Base-by-base conservation (phyloP, 345 rosid species). In the Lumnitzera racemosa region DNA sequence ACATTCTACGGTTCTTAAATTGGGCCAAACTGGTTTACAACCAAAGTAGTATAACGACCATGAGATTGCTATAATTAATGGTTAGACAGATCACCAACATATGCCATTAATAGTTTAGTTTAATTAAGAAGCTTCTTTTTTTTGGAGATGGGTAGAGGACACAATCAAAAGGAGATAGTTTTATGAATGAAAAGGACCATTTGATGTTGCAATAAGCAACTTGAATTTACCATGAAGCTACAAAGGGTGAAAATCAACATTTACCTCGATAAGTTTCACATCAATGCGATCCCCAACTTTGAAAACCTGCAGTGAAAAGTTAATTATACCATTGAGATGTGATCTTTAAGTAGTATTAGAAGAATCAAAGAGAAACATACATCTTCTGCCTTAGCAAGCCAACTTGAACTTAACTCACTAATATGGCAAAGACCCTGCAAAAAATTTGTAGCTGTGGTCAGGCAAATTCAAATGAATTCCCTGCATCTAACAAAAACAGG, bases 351-450 rank as follows among this genome's bases (percentile, higher is more conserved):
- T 24, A 31, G 8, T 25, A 20, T 46, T 15, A 53, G 43, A n/a
- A 63, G 67, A 48, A 47, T 14, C 36, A 63, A 62, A 46, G n/a
- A 25, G 13, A 24, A 17, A 20, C 91, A 81, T 80, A 94, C 99
- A 70, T 94, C 99, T 77, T 94, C 99, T 5, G 99, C 91, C 76
- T 94, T 88, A n/a, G 97, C 79, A 73, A 94, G 79, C 86, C 88
- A 94, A 64, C 78, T 81, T 53, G 84, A 68, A 72, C 84, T 90
- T 61, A 94, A 80, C 73, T 94, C 99, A 72, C 99, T 94, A 67
- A 90, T 76, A 78, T 94, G 99, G 81, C 99, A 94, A 75, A 94
- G 94, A 70, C 99, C 99, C 83, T 88, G 81, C 56, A 62, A 64
- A 49, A 76, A 57, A 29, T 23, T 43, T 47, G 55, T 55, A 59